Percentiles rank a stretch among this genome's conserved stretches.
Evolutionary conservation across 2,329 filamentous ascomycete species (phyloP).

Genomic region (Sarocladiaceae sp.): DNA sequence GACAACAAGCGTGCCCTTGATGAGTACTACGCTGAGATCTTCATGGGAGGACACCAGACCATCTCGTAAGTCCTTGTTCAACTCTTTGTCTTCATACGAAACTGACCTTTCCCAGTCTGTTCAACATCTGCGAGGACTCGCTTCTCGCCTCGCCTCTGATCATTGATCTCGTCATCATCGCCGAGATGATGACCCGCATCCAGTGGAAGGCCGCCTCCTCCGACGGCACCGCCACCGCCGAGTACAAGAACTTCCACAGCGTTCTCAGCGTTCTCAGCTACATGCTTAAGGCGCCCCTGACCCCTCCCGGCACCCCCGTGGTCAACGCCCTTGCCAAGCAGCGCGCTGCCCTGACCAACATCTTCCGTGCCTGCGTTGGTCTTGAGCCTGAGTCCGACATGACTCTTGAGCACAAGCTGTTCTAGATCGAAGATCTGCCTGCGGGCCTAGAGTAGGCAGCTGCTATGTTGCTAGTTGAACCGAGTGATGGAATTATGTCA

Average conservation of each 20-base stretch:
- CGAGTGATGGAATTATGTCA: constrained; percentile 6
- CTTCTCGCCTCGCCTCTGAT: constrained; percentile 92
- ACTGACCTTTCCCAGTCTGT: constrained; percentile 56
- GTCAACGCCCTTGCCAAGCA: constrained; percentile 96
- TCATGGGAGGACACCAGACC: constrained; percentile 96
- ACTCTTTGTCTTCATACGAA: background rate
- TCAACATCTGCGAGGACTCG: constrained; percentile 99
- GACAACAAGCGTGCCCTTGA: constrained; percentile 99
- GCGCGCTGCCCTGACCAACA: constrained; percentile 89
- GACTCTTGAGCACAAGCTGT: constrained; percentile 98
- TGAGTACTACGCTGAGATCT: constrained; percentile 99
- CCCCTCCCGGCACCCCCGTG: constrained; percentile 88
- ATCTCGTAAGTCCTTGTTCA: constrained; percentile 56
- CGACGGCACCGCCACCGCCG: constrained; percentile 46
- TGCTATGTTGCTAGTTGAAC: no score
- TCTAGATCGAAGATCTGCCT: constrained; percentile 39
- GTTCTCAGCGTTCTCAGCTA: constrained; percentile 96
- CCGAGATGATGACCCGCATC: constrained; percentile 98
- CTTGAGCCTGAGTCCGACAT: constrained; percentile 97
- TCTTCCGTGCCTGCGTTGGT: constrained; percentile 95
- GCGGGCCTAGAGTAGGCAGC: no score
- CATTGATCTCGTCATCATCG: constrained; percentile 87
- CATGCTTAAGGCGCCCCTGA: constrained; percentile 96
- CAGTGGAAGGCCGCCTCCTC: constrained; percentile 68
- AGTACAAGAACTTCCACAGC: constrained; percentile 92